Base-by-base conservation (phyloP, 768 basidiomycete genomes). In the Tricholomella constricta region DNA sequence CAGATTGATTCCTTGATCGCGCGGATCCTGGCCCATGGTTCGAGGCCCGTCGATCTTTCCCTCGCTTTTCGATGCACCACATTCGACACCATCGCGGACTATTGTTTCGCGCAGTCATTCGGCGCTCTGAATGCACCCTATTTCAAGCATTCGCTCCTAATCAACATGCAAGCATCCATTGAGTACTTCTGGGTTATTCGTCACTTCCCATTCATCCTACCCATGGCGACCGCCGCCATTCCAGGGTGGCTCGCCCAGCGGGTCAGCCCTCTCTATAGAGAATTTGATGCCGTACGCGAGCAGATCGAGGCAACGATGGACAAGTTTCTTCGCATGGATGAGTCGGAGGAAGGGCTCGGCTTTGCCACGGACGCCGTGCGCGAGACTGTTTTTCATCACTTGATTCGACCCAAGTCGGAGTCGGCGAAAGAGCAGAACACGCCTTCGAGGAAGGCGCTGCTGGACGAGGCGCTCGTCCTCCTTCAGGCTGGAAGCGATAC, bases 311-410 rank as follows among this genome's bases (percentile, higher is more conserved):
- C 49, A 10, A 63, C 61, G 41, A 49, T 70, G 22, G 61, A 65
- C 10, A 45, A 48, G 8, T 42, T 31, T 26, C 32, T 44, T 4
- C 19, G 14, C 9, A 11, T 48, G 26, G 25, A 49, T 27, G 15
- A 49, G 11, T 19, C 47, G 14, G 47, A 48, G 34, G 14, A 6
- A 4, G 34, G 34, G 4, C 12, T 35, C 5, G 40, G 40, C 10
- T 12, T 4, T 20, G 40, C 40, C 20, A 41, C 22, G 40, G 9
- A 41, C 15, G 51, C 56, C 2, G 58, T 62, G 10, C 68, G 66
- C 45, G 63, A 63, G 37, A 65, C 59, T 14, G 59, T 72, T n/a
- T 72, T 59, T 45, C 64, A 70, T 20, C 58, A 62, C 31, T 57
- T 69, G n/a, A 40, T 70, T 17, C 26, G 48, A 54, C 25, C 60